phyloP scores from a whole-genome alignment of 139 green algal species.

The Chlorella sp. region DNA sequence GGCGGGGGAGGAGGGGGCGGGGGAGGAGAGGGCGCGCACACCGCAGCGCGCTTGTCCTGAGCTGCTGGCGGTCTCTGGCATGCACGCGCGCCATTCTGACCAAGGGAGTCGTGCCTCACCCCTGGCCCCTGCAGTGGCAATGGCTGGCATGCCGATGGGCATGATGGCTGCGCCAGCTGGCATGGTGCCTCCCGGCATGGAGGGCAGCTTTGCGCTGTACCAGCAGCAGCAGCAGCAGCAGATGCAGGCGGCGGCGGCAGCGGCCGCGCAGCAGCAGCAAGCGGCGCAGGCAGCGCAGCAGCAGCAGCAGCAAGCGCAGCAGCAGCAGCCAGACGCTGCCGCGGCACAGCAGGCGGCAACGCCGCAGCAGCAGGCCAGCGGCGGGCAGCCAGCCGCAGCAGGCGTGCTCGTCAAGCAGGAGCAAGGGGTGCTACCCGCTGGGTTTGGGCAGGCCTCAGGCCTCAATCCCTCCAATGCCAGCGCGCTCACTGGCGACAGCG shows the following conservation, averaged over 20 bases:
- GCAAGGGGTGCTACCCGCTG: background rate
- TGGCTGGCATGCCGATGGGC: conserved; percentile 32
- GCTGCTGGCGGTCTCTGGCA: no score
- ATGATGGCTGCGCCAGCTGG: background rate
- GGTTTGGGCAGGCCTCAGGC: background rate
- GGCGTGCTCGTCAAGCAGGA: conserved; percentile 7
- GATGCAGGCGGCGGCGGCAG: background rate
- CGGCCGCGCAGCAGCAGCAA: background rate
- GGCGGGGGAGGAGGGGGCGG: background rate
- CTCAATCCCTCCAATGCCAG: background rate
- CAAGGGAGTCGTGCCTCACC: no score
- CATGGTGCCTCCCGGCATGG: conserved; percentile 17
- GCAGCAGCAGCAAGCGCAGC: conserved; percentile 4
- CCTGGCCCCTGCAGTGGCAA: background rate
- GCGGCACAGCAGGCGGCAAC: background rate
- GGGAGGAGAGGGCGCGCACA: no score
- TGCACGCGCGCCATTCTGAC: no score
- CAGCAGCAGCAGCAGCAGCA: conserved; percentile 18
- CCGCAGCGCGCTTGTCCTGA: no score
- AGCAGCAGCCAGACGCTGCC: background rate
- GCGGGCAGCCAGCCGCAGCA: background rate
- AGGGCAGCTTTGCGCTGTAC: conserved; percentile 1
- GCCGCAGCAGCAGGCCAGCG: conserved; percentile 1
- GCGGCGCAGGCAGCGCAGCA: conserved; percentile 7
- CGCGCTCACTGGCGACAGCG: conserved; percentile 7